Evolutionary conservation across 2,329 filamentous ascomycete genomes (phyloP).

Genomic region (Aureobasidium sp.): DNA sequence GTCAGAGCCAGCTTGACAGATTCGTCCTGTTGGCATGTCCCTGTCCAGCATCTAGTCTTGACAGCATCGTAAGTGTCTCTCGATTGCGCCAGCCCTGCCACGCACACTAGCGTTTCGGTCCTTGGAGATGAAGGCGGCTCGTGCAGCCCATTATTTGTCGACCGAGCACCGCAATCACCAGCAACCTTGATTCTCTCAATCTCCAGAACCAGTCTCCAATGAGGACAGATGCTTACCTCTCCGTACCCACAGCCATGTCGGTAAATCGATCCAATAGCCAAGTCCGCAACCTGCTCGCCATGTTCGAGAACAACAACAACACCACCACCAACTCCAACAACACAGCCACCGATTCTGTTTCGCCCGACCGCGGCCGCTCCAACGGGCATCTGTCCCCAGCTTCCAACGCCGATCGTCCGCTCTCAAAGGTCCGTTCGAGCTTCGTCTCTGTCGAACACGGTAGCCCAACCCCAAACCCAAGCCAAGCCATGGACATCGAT

Average conservation of each 20-base stretch:
- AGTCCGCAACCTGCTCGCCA: constrained; percentile 43
- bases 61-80: not conserved
- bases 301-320: constrained; percentile 39
- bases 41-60: not conserved
- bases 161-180: constrained; percentile 1
- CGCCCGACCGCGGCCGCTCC: constrained; percentile 40
- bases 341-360: constrained; percentile 25
- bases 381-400: constrained; percentile 26
- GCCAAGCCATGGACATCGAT: constrained; percentile 16
- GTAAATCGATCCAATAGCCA: constrained; percentile 33
- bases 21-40: constrained; percentile 1
- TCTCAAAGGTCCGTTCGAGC: constrained; percentile 41
- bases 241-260: constrained; percentile 38
- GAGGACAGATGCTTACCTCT: constrained; percentile 9
- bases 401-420: constrained; percentile 29
- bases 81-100: constrained; percentile 4
- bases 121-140: constrained; percentile 13
- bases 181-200: constrained; percentile 11
- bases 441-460: constrained; percentile 41
- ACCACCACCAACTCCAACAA: not conserved
- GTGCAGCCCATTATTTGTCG: constrained; percentile 11
- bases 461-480: not conserved
- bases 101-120: constrained; percentile 12
- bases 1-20: not conserved
- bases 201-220: too few relatives aligned